Evolutionary conservation across 106 monocot genomes (phyloP), one percentile per base, ranked within the genome.

Genomic region (Phalaenopsis equestris): DNA sequence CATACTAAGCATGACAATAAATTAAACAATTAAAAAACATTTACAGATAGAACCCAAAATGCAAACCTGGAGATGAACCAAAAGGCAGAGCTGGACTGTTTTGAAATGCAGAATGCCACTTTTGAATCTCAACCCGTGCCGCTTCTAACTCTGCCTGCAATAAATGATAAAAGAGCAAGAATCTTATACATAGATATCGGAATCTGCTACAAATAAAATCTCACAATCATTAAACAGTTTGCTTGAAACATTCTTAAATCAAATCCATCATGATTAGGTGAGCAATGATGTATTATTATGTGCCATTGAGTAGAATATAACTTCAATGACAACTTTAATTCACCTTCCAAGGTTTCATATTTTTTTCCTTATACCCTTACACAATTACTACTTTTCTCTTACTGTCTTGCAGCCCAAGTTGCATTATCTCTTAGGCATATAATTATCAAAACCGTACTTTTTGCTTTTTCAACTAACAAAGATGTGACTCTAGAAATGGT

Each of bases 61-160:
- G 16, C 41, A 38, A 85, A 93, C 93, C 93, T 79, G 90, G 85
- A 77, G 67, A 80, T 52, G 81, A 80, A 48, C 84, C 90, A 55
- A 86, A 43, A 81, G 90, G 90, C 45, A 55, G 77, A 80, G 79
- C 87, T 74, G 93, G 87, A 8, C 81, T 85, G 79, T 80, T 89
- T 78, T 93, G 89, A 86, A 91, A 89, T 80, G 89, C 86, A 68
- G 87, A 91, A 77, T 91, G 87, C 93, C 93, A 93, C 79, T 91
- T 91, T 43, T 84, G 87, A 58, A 91, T 86, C 80, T 93, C 93
- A 78, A 75, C 82, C 79, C 73, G 91, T 57, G 88, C 81, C 56
- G 78, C 80, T 84, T 89, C 87, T 72, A 91, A 82, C 38, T 91
- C 89, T 39, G 41, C 77, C 93, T 93, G 82, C 58, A 82, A 79